Evolutionary conservation across 2,329 filamentous ascomycete genomes (phyloP), one percentile per base, ranked within the genome.

Genomic region (Apiospora kogelbergensis): DNA sequence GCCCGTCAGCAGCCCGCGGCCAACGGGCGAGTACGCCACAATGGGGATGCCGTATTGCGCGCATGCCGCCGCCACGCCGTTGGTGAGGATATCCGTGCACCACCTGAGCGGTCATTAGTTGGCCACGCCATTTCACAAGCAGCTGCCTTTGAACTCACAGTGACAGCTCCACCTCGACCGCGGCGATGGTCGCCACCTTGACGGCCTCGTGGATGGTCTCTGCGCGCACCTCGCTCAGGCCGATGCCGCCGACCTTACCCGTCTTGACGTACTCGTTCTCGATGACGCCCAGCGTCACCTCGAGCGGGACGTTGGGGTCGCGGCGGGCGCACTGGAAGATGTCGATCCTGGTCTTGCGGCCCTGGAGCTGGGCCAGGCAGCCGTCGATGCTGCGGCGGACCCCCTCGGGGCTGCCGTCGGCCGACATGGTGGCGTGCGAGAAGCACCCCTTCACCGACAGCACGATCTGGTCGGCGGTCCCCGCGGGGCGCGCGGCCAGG

Each of bases 311-410:
- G 0, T 82, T 82, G 26, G 80, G 79, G 73, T 91, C 90, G 67
- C 88, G 82, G 42, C 90, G 82, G 3, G 86, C 85, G 70, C 82
- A 85, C 74, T 88, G 84, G 71, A 90, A 92, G 40, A 89, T 80
- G 75, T 91, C 89, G 67, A 91, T 76, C 37, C 33, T 65, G 74
- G 83, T 85, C 78, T 89, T 89, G 71, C 81, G 83, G n/a, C 86
- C 86, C n/a, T 83, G 81, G 13, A 86, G 80, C 72, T 82, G 80
- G 20, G 68, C 70, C 26, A 91, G 76, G 73, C 85, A 85, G 68
- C 88, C 85, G 68, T 91, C 87, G 53, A 92, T 80, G 6, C 86
- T 89, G 45, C 81, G 82, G 41, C 88, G 85, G 24, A 91, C 81
- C 57, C 82, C 83, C 53, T 85, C 84, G 7, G 85, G 84, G 4